Evolutionary conservation across 164 flowering plant species (phyloP).

Genomic region (Macadamia integrifolia): DNA sequence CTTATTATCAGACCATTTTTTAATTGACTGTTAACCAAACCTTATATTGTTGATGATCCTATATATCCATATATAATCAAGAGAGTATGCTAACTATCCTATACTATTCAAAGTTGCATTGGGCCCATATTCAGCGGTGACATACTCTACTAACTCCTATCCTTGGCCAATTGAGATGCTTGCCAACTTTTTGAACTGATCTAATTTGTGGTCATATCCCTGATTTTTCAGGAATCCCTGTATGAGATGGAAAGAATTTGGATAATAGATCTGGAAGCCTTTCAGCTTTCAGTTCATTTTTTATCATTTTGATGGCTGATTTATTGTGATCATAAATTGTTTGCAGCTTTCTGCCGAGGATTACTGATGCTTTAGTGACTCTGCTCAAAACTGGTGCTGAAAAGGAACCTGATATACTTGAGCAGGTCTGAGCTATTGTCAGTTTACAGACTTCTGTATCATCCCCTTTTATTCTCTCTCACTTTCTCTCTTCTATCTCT

Average conservation of each 20-base stretch:
- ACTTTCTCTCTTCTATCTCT: background rate
- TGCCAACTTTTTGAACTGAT: too few species aligned
- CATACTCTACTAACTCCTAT: too few species aligned
- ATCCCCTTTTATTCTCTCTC: background rate
- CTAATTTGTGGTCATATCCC: too few species aligned
- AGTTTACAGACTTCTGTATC: background rate
- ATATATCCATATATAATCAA: too few species aligned
- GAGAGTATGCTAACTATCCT: too few species aligned
- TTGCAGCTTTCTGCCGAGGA: constrained; percentile 55
- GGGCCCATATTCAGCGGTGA: too few species aligned
- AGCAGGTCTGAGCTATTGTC: constrained; percentile 49
- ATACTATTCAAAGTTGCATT: too few species aligned
- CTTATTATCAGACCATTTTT: too few species aligned
- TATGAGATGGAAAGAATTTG: background rate
- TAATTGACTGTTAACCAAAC: too few species aligned
- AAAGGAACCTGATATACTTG: constrained; percentile 80
- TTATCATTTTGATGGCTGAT: background rate
- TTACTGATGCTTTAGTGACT: constrained; percentile 39
- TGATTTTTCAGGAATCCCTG: background rate
- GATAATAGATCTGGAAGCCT: too few species aligned
- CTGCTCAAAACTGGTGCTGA: constrained; percentile 87
- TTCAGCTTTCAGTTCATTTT: background rate
- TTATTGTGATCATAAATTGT: constrained; percentile 8
- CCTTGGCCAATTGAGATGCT: too few species aligned
- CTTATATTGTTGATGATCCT: too few species aligned